Evolutionary conservation across 305 asterid species (phyloP).

Genomic region (Fraxinus greggii): DNA sequence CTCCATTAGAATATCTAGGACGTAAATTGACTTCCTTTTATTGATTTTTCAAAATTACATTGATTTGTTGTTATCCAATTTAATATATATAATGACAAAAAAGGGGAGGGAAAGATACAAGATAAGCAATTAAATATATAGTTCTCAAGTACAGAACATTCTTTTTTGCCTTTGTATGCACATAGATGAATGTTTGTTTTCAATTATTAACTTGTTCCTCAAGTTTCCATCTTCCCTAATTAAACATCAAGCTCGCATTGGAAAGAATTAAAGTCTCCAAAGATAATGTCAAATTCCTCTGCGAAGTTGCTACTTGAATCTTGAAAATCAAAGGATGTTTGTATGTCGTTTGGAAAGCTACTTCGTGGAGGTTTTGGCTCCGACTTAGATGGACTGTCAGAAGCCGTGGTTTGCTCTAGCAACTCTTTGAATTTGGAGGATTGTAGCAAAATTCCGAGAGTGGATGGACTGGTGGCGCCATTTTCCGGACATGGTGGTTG

Average conservation of each 20-base stretch:
- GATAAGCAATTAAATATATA: neutral
- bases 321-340: constrained; percentile 78
- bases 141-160: neutral
- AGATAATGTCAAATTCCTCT: constrained; percentile 62
- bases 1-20: neutral
- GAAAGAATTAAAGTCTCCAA: constrained; percentile 54
- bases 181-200: neutral
- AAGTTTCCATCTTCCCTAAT: neutral
- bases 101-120: neutral
- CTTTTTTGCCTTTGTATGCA: neutral
- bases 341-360: constrained; percentile 78
- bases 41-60: neutral
- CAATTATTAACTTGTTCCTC: constrained; percentile 1
- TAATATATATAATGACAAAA: neutral
- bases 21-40: neutral
- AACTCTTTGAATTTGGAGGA: constrained; percentile 65
- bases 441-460: constrained; percentile 50
- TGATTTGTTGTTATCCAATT: neutral
- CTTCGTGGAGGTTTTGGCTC: constrained; percentile 49
- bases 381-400: constrained; percentile 32
- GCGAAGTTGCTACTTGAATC: constrained; percentile 47
- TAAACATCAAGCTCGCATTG: constrained; percentile 60
- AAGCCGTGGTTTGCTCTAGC: constrained; percentile 40
- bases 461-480: constrained; percentile 38
- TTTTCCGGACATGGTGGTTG: constrained; percentile 9